Evolutionary conservation across 1,284 basidiomycete genomes (phyloP).

Genomic region (Cutaneotrichosporon dermatis): DNA sequence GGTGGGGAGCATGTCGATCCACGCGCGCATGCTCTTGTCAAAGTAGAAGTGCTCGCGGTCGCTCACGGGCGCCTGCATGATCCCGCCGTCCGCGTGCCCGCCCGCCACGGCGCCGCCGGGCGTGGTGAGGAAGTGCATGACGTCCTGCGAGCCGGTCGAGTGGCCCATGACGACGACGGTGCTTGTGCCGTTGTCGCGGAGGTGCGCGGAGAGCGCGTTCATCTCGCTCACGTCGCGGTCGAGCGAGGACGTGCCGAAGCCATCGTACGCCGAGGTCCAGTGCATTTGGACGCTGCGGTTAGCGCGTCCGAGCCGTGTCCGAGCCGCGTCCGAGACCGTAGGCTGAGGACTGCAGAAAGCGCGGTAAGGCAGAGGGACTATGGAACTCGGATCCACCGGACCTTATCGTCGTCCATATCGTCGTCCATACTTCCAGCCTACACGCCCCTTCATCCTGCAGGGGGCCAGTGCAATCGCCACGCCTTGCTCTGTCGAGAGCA

Average conservation of each 20-base stretch:
- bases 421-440: too few relatives aligned
- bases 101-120: slow-evolving; percentile 12
- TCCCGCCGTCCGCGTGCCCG: slow-evolving; percentile 30
- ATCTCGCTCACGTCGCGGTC: slow-evolving; percentile 41
- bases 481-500: too few relatives aligned
- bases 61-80: slow-evolving; percentile 49
- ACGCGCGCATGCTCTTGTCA: slow-evolving; percentile 11
- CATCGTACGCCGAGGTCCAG: slow-evolving; percentile 42
- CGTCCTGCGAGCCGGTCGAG: slow-evolving; percentile 49
- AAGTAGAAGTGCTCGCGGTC: slow-evolving; percentile 40
- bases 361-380: too few relatives aligned
- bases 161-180: slow-evolving; percentile 46
- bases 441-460: too few relatives aligned
- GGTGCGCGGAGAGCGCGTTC: slow-evolving; percentile 34
- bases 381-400: too few relatives aligned
- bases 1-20: slow-evolving; percentile 18
- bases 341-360: too few relatives aligned
- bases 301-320: not conserved
- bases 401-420: too few relatives aligned
- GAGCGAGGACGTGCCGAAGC: slow-evolving; percentile 40
- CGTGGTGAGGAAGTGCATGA: slow-evolving; percentile 43
- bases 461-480: too few relatives aligned
- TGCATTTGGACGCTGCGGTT: slow-evolving; percentile 41
- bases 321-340: too few relatives aligned
- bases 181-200: slow-evolving; percentile 28